phyloP scores from a whole-genome alignment of 768 basidiomycete species.

The Tricholomella constricta region DNA sequence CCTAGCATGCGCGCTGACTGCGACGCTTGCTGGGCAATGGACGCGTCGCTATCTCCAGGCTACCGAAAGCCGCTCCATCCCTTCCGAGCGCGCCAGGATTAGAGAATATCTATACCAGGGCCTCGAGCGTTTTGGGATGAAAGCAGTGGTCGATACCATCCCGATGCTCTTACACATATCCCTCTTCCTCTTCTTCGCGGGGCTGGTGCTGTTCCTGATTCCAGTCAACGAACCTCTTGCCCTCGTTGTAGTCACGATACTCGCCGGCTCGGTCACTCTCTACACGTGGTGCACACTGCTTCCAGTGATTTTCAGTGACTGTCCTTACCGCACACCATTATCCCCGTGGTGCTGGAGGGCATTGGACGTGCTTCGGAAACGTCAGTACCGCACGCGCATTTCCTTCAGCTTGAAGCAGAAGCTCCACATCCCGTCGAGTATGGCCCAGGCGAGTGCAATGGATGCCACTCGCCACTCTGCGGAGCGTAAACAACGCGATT shows the following conservation, averaged over 20 bases:
- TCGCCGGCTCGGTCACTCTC: conserved; percentile 31
- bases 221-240: conserved; percentile 37
- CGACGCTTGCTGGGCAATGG: conserved; percentile 54
- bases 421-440: background rate
- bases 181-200: conserved; percentile 51
- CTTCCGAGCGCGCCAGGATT: conserved; percentile 42
- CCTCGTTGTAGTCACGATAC: conserved; percentile 29
- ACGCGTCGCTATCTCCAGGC: conserved; percentile 41
- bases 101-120: conserved; percentile 43
- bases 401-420: background rate
- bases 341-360: no score
- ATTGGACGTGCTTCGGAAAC: background rate
- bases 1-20: conserved; percentile 41
- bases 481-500: background rate
- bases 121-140: conserved; percentile 39
- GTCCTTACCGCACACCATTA: conserved; percentile 38
- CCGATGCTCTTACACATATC: conserved; percentile 52
- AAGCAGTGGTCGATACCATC: conserved; percentile 39
- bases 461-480: background rate
- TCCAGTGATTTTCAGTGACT: conserved; percentile 33
- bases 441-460: background rate
- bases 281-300: conserved; percentile 29
- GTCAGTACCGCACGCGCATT: background rate
- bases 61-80: conserved; percentile 30
- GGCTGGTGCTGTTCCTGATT: conserved; percentile 45